phyloP scores from a whole-genome alignment of 2,329 filamentous ascomycete species.

The Xylaria multiplex region DNA sequence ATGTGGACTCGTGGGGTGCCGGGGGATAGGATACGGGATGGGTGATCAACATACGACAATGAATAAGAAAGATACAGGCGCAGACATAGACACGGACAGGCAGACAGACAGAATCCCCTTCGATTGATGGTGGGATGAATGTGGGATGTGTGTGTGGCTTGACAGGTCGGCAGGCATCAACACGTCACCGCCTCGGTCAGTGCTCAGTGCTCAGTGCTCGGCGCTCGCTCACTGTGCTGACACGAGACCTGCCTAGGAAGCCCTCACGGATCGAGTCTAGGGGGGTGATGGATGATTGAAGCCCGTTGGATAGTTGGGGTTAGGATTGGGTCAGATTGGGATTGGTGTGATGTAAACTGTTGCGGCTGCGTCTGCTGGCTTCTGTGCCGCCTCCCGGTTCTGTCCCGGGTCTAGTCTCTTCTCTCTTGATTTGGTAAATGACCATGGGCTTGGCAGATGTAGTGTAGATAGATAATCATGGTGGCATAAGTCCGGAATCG shows the following conservation, averaged over 20 bases:
- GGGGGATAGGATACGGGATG: background rate
- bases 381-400: background rate
- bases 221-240: background rate
- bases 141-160: conserved; percentile 11
- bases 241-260: background rate
- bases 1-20: conserved; percentile 22
- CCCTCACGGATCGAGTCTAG: too few species aligned
- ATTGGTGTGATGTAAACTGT: background rate
- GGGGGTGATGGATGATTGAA: too few species aligned
- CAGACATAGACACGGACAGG: too few species aligned
- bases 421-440: conserved; percentile 32
- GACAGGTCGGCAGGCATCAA: conserved; percentile 7
- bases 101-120: background rate
- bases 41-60: conserved; percentile 25
- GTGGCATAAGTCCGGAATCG: conserved; percentile 28
- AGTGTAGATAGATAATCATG: conserved; percentile 18
- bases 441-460: conserved; percentile 31
- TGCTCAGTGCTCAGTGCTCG: conserved; percentile 1
- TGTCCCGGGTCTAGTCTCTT: background rate
- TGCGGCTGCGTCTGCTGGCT: background rate
- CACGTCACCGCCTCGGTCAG: background rate
- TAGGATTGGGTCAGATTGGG: background rate
- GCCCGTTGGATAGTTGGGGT: background rate
- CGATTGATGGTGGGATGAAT: background rate
- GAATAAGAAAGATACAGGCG: background rate